Conservation (phyloP, 106 monocot genomes). For the Phalaenopsis equestris region DNA sequence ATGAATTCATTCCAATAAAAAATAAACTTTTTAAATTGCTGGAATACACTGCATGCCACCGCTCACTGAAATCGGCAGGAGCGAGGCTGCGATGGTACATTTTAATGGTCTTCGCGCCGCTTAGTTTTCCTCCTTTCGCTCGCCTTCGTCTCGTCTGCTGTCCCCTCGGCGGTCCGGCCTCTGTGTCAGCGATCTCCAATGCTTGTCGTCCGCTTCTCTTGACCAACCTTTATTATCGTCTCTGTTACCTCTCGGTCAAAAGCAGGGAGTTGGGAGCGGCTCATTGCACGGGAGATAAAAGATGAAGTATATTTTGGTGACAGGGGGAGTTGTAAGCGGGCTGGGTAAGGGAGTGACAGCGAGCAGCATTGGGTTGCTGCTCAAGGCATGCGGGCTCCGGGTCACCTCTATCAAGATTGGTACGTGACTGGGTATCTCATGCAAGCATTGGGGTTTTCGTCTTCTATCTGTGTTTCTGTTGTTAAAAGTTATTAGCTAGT, state of each 20-base stretch:
- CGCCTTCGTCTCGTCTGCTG: too few relatives aligned
- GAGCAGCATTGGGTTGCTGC: slow-evolving; percentile 68
- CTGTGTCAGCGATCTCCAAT: too few relatives aligned
- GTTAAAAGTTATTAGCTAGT: neutral
- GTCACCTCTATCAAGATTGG: slow-evolving; percentile 85
- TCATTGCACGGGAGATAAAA: neutral
- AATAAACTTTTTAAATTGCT: too few relatives aligned
- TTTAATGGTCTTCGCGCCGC: neutral
- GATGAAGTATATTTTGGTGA: slow-evolving; percentile 79
- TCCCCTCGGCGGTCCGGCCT: too few relatives aligned
- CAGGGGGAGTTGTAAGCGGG: slow-evolving; percentile 72
- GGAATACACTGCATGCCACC: too few relatives aligned
- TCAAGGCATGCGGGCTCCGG: slow-evolving; percentile 64
- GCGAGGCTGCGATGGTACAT: too few relatives aligned
- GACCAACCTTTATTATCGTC: neutral
- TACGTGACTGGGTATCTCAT: slow-evolving; percentile 1
- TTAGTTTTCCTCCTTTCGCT: neutral
- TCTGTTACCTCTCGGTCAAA: neutral
- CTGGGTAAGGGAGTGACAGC: slow-evolving; percentile 72
- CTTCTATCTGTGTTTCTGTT: neutral
- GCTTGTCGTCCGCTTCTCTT: neutral
- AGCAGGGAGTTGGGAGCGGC: neutral
- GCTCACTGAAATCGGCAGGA: too few relatives aligned
- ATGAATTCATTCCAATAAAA: too few relatives aligned
- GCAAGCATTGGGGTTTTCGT: neutral